phyloP scores from a whole-genome alignment of 2,329 filamentous ascomycete species.

The Verticillium tricorpus region DNA sequence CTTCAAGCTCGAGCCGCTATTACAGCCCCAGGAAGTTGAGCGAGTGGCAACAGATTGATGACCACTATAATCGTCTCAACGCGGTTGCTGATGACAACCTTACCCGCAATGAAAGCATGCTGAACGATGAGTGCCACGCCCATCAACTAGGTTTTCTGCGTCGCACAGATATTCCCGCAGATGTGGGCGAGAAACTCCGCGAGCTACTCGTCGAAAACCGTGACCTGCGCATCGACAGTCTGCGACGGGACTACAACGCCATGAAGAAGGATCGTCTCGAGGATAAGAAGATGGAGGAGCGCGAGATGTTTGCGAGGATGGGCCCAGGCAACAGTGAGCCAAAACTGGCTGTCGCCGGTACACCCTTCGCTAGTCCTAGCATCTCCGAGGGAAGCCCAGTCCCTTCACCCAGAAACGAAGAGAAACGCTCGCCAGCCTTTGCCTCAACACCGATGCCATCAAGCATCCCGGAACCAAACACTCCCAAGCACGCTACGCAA shows the following conservation, averaged over 20 bases:
- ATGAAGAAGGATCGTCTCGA: background rate
- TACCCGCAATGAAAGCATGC: background rate
- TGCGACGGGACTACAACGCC: background rate
- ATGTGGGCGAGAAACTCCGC: background rate
- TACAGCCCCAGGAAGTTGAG: background rate
- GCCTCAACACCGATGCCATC: background rate
- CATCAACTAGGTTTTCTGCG: background rate
- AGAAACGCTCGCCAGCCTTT: background rate
- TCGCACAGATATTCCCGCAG: conserved; percentile 30
- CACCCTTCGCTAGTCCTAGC: background rate
- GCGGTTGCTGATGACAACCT: background rate
- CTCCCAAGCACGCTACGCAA: background rate
- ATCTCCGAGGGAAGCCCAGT: background rate
- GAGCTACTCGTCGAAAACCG: background rate
- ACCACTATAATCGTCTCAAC: background rate
- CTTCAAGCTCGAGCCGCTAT: background rate
- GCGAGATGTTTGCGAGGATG: background rate
- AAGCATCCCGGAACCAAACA: background rate
- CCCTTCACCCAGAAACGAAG: background rate
- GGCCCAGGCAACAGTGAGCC: background rate
- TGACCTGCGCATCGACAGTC: background rate
- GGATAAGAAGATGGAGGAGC: background rate
- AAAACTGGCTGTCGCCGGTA: background rate
- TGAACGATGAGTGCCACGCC: background rate
- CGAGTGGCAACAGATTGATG: background rate